A percentile compares a stretch with the other conserved stretches of the same genome.
Evolutionary conservation across 2,329 filamentous ascomycete species (phyloP).

Genomic region (Atkinsonella hypoxylon): DNA sequence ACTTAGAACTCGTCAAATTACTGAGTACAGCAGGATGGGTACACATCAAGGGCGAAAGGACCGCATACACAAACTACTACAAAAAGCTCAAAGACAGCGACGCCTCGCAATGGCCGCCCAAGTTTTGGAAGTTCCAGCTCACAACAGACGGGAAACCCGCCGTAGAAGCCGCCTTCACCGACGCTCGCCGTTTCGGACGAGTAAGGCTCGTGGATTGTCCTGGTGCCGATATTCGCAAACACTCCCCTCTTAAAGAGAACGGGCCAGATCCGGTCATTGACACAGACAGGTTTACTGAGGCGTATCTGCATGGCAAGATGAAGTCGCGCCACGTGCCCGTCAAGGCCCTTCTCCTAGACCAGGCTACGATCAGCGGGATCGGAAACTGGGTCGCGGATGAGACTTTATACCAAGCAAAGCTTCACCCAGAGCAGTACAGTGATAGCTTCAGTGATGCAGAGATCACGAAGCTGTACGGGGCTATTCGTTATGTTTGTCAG

Average conservation of each 20-base stretch:
- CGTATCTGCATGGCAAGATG: slow-evolving; percentile 63
- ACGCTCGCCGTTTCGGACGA: slow-evolving; percentile 66
- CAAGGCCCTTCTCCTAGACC: slow-evolving; percentile 80
- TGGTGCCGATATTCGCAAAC: slow-evolving; percentile 60
- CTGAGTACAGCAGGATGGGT: slow-evolving; percentile 53
- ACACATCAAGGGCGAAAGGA: slow-evolving; percentile 68
- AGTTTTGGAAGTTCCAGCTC: slow-evolving; percentile 77
- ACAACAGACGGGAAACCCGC: slow-evolving; percentile 43
- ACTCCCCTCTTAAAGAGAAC: slow-evolving; percentile 76
- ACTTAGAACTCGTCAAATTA: background rate
- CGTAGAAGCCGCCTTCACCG: slow-evolving; percentile 66
- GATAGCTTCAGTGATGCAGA: slow-evolving; percentile 66
- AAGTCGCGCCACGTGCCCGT: slow-evolving; percentile 69
- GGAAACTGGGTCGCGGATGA: slow-evolving; percentile 98
- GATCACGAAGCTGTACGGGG: slow-evolving; percentile 57
- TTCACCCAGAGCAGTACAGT: slow-evolving; percentile 90
- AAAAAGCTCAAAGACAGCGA: slow-evolving; percentile 52
- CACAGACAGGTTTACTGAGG: slow-evolving; percentile 60
- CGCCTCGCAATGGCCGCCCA: slow-evolving; percentile 67
- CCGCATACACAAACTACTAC: slow-evolving; percentile 73
- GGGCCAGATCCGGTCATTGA: slow-evolving; percentile 88
- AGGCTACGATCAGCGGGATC: slow-evolving; percentile 79
- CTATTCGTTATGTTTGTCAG: slow-evolving; percentile 68
- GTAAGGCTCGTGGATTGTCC: slow-evolving; percentile 74
- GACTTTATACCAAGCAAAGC: slow-evolving; percentile 73